A percentile compares a stretch with the other conserved stretches of the same genome.
Evolutionary conservation across 1,284 basidiomycete genomes (phyloP).

Genomic region (Boletellus deceptivus): DNA sequence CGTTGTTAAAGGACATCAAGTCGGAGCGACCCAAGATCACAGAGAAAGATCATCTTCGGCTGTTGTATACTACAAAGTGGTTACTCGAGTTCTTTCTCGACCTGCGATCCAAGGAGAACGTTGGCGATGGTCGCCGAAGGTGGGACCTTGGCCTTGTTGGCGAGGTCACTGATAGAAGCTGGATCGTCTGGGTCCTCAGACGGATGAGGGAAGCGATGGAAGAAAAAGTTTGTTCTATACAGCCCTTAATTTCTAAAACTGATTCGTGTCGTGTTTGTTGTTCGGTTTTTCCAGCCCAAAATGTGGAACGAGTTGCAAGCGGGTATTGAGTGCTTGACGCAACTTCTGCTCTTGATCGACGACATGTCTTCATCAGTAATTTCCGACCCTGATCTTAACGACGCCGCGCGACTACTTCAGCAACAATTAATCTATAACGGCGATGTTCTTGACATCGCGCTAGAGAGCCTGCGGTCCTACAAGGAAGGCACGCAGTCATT

Average conservation of each 20-base stretch:
- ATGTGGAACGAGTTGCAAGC: slow-evolving; percentile 92
- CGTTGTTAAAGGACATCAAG: slow-evolving; percentile 87
- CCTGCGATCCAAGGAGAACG: slow-evolving; percentile 46
- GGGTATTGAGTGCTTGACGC: slow-evolving; percentile 90
- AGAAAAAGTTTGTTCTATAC: slow-evolving; percentile 64
- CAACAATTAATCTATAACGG: slow-evolving; percentile 92
- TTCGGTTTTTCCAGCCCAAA: slow-evolving; percentile 61
- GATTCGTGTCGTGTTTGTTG: slow-evolving; percentile 9
- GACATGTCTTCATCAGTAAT: slow-evolving; percentile 45
- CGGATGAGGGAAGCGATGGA: slow-evolving; percentile 88
- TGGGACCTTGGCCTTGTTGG: slow-evolving; percentile 78
- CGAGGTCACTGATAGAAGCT: slow-evolving; percentile 80
- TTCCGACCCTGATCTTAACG: slow-evolving; percentile 54
- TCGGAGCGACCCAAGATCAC: slow-evolving; percentile 87
- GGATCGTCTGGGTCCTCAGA: slow-evolving; percentile 85
- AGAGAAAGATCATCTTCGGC: slow-evolving; percentile 85
- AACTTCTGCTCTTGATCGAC: slow-evolving; percentile 84
- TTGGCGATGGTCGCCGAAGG: slow-evolving; percentile 32
- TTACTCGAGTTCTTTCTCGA: slow-evolving; percentile 85
- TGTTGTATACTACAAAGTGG: slow-evolving; percentile 84
- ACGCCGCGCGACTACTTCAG: slow-evolving; percentile 78
- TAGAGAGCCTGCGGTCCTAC: slow-evolving; percentile 74
- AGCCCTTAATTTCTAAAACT: slow-evolving; percentile 7
- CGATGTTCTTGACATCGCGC: slow-evolving; percentile 83
- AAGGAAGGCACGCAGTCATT: slow-evolving; percentile 69